Evolutionary conservation across 441 rosid species (phyloP).

Genomic region (Populus hybrid): DNA sequence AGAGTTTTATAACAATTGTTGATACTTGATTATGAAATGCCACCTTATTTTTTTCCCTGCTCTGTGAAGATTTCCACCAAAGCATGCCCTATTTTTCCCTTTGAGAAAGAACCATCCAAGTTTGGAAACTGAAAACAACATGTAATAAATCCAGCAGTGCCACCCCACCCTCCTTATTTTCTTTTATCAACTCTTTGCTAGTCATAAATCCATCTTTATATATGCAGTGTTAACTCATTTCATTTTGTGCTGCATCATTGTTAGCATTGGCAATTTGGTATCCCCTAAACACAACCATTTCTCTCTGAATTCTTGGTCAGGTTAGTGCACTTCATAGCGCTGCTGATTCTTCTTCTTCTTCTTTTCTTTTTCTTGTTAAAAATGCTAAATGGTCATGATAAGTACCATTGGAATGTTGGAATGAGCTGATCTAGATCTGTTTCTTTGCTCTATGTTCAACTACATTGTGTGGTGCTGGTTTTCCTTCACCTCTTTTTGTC

Average conservation of each 20-base stretch:
- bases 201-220: slow-evolving; percentile 27
- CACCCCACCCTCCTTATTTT: slow-evolving; percentile 10
- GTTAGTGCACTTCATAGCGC: slow-evolving; percentile 37
- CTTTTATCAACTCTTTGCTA: background rate
- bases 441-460: slow-evolving; percentile 22
- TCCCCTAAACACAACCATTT: slow-evolving; percentile 9
- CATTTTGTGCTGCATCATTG: slow-evolving; percentile 15
- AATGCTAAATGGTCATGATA: background rate
- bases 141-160: slow-evolving; percentile 33
- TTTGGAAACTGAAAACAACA: slow-evolving; percentile 9
- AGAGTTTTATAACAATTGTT: too few relatives aligned
- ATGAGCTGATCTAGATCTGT: slow-evolving; percentile 43
- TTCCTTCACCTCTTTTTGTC: background rate
- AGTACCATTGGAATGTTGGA: background rate
- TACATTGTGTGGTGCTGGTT: slow-evolving; percentile 26
- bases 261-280: background rate
- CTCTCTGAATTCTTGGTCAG: slow-evolving; percentile 47
- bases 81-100: background rate
- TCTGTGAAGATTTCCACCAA: slow-evolving; percentile 17
- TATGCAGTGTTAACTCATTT: slow-evolving; percentile 20
- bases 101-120: slow-evolving; percentile 4
- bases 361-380: slow-evolving; percentile 8
- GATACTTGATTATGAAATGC: slow-evolving; percentile 38
- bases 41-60: slow-evolving; percentile 20
- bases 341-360: slow-evolving; percentile 17